These are phyloP conservation scores for Crithidia sp. DNA, from an alignment of 208 protist species.

Conservation along the genomic window DNA sequence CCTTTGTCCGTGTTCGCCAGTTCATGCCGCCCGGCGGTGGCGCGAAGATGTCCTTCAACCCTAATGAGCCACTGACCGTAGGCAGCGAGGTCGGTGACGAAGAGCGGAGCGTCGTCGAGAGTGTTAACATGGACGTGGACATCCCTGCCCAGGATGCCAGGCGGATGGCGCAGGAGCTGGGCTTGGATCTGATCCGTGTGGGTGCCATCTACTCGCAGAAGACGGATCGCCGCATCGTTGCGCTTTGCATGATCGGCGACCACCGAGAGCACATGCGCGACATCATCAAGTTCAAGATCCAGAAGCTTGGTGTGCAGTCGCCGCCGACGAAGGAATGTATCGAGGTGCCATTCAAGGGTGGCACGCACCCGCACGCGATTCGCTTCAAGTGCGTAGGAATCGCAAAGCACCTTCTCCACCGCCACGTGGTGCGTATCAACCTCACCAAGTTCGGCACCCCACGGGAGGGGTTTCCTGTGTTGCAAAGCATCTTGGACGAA, in stretches of 20 bases:
- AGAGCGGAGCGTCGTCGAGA: conserved; percentile 24
- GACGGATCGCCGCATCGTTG: conserved; percentile 77
- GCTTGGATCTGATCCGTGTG: conserved; percentile 83
- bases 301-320: conserved; percentile 85
- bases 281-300: conserved; percentile 85
- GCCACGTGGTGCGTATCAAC: conserved; percentile 77
- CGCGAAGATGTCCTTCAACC: conserved; percentile 34
- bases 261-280: conserved; percentile 85
- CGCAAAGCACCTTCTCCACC: conserved; percentile 78
- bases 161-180: conserved; percentile 75
- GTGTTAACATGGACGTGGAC: conserved; percentile 64
- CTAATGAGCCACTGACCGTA: conserved; percentile 20
- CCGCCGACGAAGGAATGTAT: conserved; percentile 68
- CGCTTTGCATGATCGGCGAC: conserved; percentile 80
- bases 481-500: conserved; percentile 84
- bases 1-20: conserved; percentile 79
- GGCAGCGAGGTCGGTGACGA: conserved; percentile 3
- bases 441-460: conserved; percentile 88
- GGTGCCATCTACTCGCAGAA: conserved; percentile 72
- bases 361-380: conserved; percentile 85
- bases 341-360: conserved; percentile 86
- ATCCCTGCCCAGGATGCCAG: conserved; percentile 76
- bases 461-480: conserved; percentile 81
- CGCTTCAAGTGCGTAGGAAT: conserved; percentile 88
- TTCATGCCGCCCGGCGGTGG: conserved; percentile 46